Conservation (phyloP, 768 basidiomycete genomes). For the Pleurotus tuoliensis region DNA sequence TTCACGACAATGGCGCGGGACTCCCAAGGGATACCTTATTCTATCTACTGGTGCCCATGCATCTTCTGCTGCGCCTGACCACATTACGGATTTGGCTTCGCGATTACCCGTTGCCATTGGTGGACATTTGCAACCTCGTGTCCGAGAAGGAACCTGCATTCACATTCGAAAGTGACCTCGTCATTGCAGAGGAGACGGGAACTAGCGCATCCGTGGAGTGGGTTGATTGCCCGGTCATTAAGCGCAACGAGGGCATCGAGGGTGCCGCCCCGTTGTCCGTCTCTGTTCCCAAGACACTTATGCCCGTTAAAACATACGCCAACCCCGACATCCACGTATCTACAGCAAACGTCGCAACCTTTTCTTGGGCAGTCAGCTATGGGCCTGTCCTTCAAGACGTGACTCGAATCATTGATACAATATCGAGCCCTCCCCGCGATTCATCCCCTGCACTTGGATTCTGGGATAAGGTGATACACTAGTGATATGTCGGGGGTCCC, state of each 20-base stretch:
- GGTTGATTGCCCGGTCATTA: constrained; percentile 64
- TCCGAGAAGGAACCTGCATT: constrained; percentile 40
- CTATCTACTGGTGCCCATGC: constrained; percentile 79
- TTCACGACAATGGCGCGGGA: constrained; percentile 62
- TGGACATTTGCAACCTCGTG: constrained; percentile 59
- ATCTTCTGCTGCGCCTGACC: constrained; percentile 64
- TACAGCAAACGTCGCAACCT: constrained; percentile 61
- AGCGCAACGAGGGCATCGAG: constrained; percentile 46
- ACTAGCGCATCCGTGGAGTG: constrained; percentile 63
- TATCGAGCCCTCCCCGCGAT: constrained; percentile 77
- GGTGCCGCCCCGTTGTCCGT: constrained; percentile 54
- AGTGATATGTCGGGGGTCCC: neutral
- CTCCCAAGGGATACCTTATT: constrained; percentile 69
- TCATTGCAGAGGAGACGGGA: constrained; percentile 86
- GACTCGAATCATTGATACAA: constrained; percentile 74
- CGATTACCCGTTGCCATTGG: constrained; percentile 85
- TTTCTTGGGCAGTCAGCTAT: constrained; percentile 90
- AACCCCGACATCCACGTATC: constrained; percentile 65
- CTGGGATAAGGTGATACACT: constrained; percentile 79
- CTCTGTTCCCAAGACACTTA: constrained; percentile 82
- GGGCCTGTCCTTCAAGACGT: constrained; percentile 84
- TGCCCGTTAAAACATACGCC: constrained; percentile 93
- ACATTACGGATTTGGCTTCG: constrained; percentile 64
- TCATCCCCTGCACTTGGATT: constrained; percentile 82
- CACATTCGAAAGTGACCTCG: constrained; percentile 71